These are phyloP conservation scores for Boletus eberwhitei DNA, from an alignment of 768 basidiomycete species.

Conservation along the genomic window DNA sequence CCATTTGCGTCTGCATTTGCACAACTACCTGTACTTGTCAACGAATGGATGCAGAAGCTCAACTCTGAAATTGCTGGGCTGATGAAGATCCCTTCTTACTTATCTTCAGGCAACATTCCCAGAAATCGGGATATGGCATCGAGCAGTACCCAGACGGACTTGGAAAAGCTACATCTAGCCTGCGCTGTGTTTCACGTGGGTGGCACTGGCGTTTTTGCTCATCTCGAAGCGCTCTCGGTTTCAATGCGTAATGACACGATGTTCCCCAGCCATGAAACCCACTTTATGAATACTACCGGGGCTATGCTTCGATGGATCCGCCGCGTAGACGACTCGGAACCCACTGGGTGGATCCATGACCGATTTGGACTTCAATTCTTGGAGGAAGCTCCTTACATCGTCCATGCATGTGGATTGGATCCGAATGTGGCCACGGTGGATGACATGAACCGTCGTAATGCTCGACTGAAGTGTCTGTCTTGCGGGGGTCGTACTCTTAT, in stretches of 20 bases:
- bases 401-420: conserved; percentile 13
- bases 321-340: not conserved
- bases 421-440: conserved; percentile 5
- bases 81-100: conserved; percentile 7
- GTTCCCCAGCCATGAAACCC: not conserved
- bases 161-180: conserved; percentile 7
- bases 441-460: conserved; percentile 13
- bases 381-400: conserved; percentile 10
- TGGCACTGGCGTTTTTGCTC: not conserved
- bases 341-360: not conserved
- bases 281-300: not conserved
- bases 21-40: conserved; percentile 7
- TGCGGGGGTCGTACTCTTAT: not conserved
- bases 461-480: conserved; percentile 9
- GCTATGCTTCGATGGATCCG: not conserved
- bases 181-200: conserved; percentile 9
- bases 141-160: not conserved
- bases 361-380: conserved; percentile 1
- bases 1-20: conserved; percentile 11
- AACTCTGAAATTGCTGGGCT: conserved; percentile 3
- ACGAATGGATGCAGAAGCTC: conserved; percentile 9
- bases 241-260: not conserved
- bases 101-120: not conserved
- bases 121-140: not conserved
- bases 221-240: conserved; percentile 1